Evolutionary conservation across 352 stramenopile genomes (phyloP).

Genomic region (Phytopythium sindhum): DNA sequence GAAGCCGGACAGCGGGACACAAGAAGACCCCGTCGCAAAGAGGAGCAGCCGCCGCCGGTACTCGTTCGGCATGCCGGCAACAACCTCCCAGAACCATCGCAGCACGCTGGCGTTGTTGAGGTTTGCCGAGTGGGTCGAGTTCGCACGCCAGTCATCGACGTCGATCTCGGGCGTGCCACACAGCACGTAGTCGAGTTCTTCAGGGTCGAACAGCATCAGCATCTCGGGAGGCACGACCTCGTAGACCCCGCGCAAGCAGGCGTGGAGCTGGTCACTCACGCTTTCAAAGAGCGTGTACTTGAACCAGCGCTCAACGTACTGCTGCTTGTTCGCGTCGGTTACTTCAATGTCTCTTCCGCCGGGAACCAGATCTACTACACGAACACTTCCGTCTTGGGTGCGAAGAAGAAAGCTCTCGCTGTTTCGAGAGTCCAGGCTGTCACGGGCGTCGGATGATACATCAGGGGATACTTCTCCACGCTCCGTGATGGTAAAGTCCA

Average conservation of each 20-base stretch:
- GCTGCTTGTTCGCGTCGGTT: conserved; percentile 92
- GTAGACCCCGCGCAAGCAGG: conserved; percentile 92
- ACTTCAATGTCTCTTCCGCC: conserved; percentile 73
- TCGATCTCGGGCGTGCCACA: conserved; percentile 96
- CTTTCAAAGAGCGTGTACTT: conserved; percentile 56
- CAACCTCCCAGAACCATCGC: conserved; percentile 96
- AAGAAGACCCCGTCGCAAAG: conserved; percentile 79
- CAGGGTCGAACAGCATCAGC: conserved; percentile 95
- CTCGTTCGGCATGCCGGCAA: conserved; percentile 86
- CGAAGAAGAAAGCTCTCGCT: not conserved
- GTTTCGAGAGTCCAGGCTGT: not conserved
- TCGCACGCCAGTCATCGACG: conserved; percentile 93
- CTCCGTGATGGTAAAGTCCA: conserved; percentile 60
- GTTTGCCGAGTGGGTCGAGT: conserved; percentile 73
- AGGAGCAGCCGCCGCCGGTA: conserved; percentile 70
- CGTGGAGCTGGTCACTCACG: conserved; percentile 51
- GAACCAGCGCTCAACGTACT: conserved; percentile 91
- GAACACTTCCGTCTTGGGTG: conserved; percentile 5
- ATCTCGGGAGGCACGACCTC: conserved; percentile 94
- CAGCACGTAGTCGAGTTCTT: conserved; percentile 96
- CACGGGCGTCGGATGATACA: not conserved
- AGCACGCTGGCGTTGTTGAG: conserved; percentile 30
- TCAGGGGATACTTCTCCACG: conserved; percentile 16
- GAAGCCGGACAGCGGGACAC: conserved; percentile 75
- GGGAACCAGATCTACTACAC: conserved; percentile 43